Conservation (phyloP, 169 alveolate genomes). For the Eimeria tenella region DNA sequence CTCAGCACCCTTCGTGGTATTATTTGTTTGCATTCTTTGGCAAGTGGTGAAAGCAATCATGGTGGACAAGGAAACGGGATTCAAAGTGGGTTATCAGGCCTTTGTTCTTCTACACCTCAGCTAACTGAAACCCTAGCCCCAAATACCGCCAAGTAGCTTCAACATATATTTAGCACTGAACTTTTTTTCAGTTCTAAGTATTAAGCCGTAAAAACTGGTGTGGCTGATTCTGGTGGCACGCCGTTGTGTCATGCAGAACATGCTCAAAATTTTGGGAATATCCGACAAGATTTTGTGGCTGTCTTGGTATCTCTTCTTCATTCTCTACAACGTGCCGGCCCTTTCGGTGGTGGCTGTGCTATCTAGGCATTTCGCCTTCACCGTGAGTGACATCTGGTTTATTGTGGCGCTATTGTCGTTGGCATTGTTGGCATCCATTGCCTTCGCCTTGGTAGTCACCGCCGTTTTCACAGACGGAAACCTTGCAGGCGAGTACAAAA, state of each 20-base stretch:
- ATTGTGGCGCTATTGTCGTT: background rate
- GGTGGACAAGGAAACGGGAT: conserved; percentile 67
- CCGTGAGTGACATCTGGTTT: conserved; percentile 40
- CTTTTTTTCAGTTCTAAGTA: too few relatives aligned
- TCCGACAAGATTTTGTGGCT: conserved; percentile 56
- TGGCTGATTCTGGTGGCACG: too few relatives aligned
- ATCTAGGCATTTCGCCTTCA: conserved; percentile 30
- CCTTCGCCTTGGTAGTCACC: conserved; percentile 58
- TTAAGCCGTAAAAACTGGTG: too few relatives aligned
- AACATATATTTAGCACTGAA: too few relatives aligned
- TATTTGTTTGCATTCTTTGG: conserved; percentile 62
- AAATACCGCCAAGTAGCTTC: too few relatives aligned
- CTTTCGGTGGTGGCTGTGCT: conserved; percentile 6
- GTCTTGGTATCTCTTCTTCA: conserved; percentile 63
- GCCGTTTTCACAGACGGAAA: conserved; percentile 54
- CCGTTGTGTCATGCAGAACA: conserved; percentile 22
- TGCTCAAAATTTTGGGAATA: conserved; percentile 60
- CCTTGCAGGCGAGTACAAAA: conserved; percentile 22
- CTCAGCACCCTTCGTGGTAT: conserved; percentile 55
- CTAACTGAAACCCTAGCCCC: too few relatives aligned
- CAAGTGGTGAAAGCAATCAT: conserved; percentile 67
- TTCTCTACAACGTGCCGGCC: conserved; percentile 51
- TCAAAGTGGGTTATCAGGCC: background rate
- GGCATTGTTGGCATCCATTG: conserved; percentile 36
- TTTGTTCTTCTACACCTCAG: too few relatives aligned